Base-by-base conservation (phyloP, 2,329 filamentous ascomycete species). In the Microdochium paspali region DNA sequence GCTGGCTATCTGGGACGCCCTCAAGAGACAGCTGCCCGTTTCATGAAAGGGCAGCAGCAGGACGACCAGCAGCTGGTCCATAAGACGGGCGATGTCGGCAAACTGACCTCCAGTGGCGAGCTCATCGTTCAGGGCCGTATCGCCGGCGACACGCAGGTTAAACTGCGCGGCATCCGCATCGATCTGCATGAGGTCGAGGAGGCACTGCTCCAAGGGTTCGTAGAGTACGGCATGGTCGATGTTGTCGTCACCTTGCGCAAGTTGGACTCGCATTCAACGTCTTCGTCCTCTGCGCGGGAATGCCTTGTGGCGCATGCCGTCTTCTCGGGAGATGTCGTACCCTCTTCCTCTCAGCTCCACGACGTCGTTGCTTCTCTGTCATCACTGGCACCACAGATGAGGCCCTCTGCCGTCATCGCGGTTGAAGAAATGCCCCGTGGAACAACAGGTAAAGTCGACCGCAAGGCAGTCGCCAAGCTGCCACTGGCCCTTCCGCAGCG, bases 1-100 rank as follows among this genome's bases (percentile, higher is more conserved):
- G 44, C 48, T 1, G 71, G 70, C 3, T 75, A 74, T 51, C 53
- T 73, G 12, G 56, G 31, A 18, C 31, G 62, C 39, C 52, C 57
- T 1, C 53, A 62, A 3, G 52, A 53, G 5, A 44, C 46, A 23
- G 52, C 53, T 28, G 35, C 26, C 20, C 23, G 40, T 24, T 52
- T 57, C 44, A 45, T 57, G 28, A 39, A 45, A n/a, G n/a, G n/a
- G n/a, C n/a, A n/a, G n/a, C n/a, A n/a, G n/a, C n/a, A n/a, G n/a
- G n/a, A n/a, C n/a, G 35, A 20, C 35, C 23, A 20, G 35, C 4
- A 40, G 3, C 35, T n/a, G n/a, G 18, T 45, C 15, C 35, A 49
- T 21, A 26, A 46, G 7, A 53, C 51, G 5, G 46, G 47, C 10
- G 46, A 50, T 42, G 24, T 42, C 10, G 46, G 46, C 7, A 20